phyloP scores from a whole-genome alignment of 768 basidiomycete species.

The Phanerochaete carnosa region DNA sequence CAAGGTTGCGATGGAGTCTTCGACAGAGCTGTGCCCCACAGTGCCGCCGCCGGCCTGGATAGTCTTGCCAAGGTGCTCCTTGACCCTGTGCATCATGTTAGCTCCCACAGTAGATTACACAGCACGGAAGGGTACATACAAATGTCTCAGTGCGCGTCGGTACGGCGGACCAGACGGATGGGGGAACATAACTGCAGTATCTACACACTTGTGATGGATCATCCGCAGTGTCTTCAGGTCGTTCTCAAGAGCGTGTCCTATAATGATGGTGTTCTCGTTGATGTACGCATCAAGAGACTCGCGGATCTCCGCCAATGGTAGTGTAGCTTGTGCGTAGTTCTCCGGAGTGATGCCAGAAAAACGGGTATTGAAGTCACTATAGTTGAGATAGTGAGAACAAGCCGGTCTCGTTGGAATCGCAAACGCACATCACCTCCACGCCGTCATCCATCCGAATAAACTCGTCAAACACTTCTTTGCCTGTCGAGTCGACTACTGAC shows the following conservation, averaged over 20 bases:
- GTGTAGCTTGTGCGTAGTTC: conserved; percentile 52
- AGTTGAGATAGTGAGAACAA: not conserved
- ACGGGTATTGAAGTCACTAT: conserved; percentile 87
- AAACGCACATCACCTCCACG: conserved; percentile 68
- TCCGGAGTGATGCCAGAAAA: conserved; percentile 79
- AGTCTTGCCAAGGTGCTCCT: conserved; percentile 72
- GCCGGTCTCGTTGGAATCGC: not conserved
- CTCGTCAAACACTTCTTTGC: conserved; percentile 77
- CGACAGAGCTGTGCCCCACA: conserved; percentile 84
- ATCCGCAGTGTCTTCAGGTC: conserved; percentile 89
- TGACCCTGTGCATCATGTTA: conserved; percentile 48
- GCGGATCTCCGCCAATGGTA: conserved; percentile 66
- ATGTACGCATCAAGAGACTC: conserved; percentile 68
- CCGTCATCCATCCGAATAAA: conserved; percentile 77
- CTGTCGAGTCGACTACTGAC: conserved; percentile 80
- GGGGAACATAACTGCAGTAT: conserved; percentile 86
- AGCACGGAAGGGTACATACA: conserved; percentile 45
- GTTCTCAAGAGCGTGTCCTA: conserved; percentile 92
- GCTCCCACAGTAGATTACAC: not conserved
- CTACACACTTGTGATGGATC: conserved; percentile 80
- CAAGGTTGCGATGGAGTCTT: conserved; percentile 86
- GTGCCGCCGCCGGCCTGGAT: conserved; percentile 81
- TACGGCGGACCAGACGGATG: conserved; percentile 77
- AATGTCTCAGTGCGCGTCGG: conserved; percentile 73
- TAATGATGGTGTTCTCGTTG: conserved; percentile 76